phyloP scores from a whole-genome alignment of 345 rosid genomes.

The Angophora floribunda region DNA sequence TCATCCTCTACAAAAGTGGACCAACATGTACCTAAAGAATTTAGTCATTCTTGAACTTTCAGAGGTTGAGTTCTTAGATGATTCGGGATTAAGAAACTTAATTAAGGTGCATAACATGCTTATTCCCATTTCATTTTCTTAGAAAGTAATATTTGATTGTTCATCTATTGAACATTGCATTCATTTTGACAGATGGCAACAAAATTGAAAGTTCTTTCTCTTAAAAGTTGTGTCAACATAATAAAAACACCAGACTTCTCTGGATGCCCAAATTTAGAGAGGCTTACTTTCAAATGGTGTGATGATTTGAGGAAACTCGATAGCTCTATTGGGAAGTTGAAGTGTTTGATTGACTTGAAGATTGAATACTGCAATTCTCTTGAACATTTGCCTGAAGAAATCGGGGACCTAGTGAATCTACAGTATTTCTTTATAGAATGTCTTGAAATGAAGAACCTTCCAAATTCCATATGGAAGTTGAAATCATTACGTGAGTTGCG shows the following conservation, averaged over 20 bases:
- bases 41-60: not conserved
- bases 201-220: not conserved
- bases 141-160: rapidly evolving
- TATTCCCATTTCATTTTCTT: not conserved
- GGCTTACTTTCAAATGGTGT: rapidly evolving
- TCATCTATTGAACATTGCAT: not conserved
- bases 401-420: not conserved
- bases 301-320: rapidly evolving
- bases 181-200: not conserved
- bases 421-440: rapidly evolving
- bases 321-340: not conserved
- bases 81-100: rapidly evolving
- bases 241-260: rapidly evolving
- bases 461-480: not conserved
- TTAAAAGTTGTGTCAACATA: rapidly evolving
- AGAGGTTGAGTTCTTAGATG: rapidly evolving
- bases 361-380: rapidly evolving
- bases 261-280: not conserved
- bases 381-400: not conserved
- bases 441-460: rapidly evolving
- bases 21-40: not conserved
- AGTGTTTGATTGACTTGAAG: rapidly evolving
- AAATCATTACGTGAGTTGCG: rapidly evolving
- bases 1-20: rapidly evolving
- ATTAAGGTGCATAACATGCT: not conserved